Percentiles rank a stretch among this genome's conserved stretches.
These are phyloP conservation scores for Penstemon newberryi DNA, from an alignment of 257 asterid genomes.

Conservation along the genomic window DNA sequence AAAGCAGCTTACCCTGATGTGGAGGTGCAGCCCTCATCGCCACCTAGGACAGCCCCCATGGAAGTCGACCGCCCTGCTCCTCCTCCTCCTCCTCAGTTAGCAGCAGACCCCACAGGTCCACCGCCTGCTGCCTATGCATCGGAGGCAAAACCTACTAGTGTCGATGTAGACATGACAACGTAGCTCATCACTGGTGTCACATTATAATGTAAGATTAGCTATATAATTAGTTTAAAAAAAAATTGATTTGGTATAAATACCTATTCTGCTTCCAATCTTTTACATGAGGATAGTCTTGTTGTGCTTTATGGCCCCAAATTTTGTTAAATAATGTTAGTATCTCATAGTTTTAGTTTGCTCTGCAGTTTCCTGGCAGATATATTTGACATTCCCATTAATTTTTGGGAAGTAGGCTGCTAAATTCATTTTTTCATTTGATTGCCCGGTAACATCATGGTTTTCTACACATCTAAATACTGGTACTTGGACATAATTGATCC, in stretches of 20 bases:
- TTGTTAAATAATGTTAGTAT: too few relatives aligned
- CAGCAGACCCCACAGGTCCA: conserved; percentile 33
- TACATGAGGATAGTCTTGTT: background rate
- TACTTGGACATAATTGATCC: too few relatives aligned
- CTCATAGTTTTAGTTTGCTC: too few relatives aligned
- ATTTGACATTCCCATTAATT: too few relatives aligned
- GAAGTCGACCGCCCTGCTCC: conserved; percentile 59
- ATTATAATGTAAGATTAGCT: background rate
- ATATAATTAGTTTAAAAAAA: background rate
- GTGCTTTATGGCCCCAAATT: background rate
- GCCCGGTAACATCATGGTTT: too few relatives aligned
- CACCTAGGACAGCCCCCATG: conserved; percentile 77
- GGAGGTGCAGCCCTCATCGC: conserved; percentile 93
- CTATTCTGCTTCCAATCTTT: too few relatives aligned
- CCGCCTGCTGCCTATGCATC: conserved; percentile 27
- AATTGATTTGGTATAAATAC: background rate
- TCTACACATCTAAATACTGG: too few relatives aligned
- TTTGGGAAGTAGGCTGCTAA: too few relatives aligned
- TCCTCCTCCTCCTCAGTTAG: conserved; percentile 42
- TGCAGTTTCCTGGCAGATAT: too few relatives aligned
- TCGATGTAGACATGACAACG: conserved; percentile 44
- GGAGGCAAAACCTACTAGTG: conserved; percentile 40
- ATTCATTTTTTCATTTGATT: too few relatives aligned
- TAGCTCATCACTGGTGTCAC: conserved; percentile 12
- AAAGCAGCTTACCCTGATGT: conserved; percentile 96